A percentile compares a stretch with the other conserved stretches of the same genome.
These are phyloP conservation scores for Vitis riparia DNA, from an alignment of 164 flowering plant species.

Conservation along the genomic window DNA sequence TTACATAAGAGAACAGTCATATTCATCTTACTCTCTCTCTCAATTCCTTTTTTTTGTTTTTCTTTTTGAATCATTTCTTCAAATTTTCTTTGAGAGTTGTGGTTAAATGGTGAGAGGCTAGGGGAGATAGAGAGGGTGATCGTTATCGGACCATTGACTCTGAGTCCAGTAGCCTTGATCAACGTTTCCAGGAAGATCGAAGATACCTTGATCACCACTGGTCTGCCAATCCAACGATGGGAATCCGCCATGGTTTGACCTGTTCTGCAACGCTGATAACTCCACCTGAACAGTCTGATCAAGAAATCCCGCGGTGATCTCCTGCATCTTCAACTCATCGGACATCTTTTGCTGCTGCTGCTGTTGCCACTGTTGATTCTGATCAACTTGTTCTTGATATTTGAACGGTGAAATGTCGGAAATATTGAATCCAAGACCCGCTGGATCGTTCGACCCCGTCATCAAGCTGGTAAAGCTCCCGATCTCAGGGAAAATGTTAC, in stretches of 20 bases:
- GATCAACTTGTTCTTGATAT: constrained; percentile 15
- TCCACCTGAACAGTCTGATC: constrained; percentile 43
- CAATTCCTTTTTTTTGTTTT: background rate
- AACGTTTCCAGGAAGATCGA: constrained; percentile 52
- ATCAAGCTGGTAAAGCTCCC: constrained; percentile 60
- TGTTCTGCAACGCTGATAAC: constrained; percentile 21
- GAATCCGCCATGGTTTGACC: constrained; percentile 27
- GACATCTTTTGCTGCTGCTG: constrained; percentile 17
- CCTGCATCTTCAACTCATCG: constrained; percentile 36
- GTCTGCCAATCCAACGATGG: constrained; percentile 59
- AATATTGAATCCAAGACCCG: constrained; percentile 25
- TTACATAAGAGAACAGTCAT: constrained; percentile 12
- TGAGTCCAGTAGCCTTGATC: constrained; percentile 79
- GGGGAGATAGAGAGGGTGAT: constrained; percentile 50
- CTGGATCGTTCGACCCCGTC: constrained; percentile 34
- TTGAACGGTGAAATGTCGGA: constrained; percentile 25
- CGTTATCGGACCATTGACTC: constrained; percentile 57
- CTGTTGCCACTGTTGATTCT: constrained; percentile 16
- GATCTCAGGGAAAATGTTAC: constrained; percentile 40
- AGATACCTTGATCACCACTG: constrained; percentile 45
- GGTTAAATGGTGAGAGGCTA: constrained; percentile 1
- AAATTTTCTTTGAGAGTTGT: background rate
- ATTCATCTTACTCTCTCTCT: constrained; percentile 8
- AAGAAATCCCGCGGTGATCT: constrained; percentile 26
- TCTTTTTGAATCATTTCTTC: background rate